phyloP scores from a whole-genome alignment of 192 early-diverging fungal genomes.

The Mortierella antarctica region DNA sequence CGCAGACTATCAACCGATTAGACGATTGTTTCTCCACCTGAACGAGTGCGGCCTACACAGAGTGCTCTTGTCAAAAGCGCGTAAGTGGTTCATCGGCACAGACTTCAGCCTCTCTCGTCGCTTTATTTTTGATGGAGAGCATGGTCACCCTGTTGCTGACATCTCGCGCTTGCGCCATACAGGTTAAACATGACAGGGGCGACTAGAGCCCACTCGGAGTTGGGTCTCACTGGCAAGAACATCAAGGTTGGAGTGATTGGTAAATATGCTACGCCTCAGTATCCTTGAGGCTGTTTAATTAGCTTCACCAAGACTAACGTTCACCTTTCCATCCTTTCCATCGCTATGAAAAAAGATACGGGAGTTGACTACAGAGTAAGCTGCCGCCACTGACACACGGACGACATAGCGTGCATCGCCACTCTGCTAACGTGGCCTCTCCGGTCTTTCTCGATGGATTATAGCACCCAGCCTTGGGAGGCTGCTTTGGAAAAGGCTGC shows the following conservation, averaged over 20 bases:
- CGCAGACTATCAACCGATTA: background rate
- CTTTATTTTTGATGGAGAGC: background rate
- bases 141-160: background rate
- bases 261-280: background rate
- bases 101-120: background rate
- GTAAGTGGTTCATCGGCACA: conserved; percentile 11
- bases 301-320: background rate
- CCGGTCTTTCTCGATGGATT: background rate
- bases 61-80: conserved; percentile 32
- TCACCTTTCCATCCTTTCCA: background rate
- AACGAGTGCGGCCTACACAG: conserved; percentile 12
- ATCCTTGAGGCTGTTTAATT: background rate
- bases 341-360: conserved; percentile 27
- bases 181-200: conserved; percentile 55
- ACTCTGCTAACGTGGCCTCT: background rate
- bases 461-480: conserved; percentile 70
- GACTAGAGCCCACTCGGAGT: conserved; percentile 34
- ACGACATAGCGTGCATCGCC: no score
- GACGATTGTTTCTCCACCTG: conserved; percentile 27
- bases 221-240: conserved; percentile 33
- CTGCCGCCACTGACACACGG: background rate
- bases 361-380: conserved; percentile 54
- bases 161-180: background rate
- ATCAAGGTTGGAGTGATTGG: conserved; percentile 63
- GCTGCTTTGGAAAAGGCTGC: conserved; percentile 67